Percentiles rank a stretch among this genome's conserved stretches.
phyloP scores from a whole-genome alignment of 73 alveolate species.

The Tetrahymena thermophila region DNA sequence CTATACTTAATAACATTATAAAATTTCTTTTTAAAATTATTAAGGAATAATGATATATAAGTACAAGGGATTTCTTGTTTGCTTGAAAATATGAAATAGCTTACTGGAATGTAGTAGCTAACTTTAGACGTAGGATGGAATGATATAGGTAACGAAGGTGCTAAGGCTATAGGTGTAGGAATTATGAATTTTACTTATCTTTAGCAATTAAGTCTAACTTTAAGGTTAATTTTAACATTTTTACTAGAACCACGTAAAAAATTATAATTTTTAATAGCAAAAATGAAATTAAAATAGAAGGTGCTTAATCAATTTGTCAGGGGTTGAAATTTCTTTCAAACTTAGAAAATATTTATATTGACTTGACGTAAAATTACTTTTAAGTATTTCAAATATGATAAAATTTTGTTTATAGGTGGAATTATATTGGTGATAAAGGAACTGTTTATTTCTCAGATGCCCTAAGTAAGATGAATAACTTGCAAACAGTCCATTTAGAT shows the following conservation, averaged over 20 bases:
- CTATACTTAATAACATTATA: not conserved
- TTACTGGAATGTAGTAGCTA: not conserved
- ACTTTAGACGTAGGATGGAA: not conserved
- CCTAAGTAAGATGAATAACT: not conserved
- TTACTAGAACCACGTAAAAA: not conserved
- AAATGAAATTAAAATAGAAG: not conserved
- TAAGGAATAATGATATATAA: not conserved
- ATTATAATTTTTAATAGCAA: not conserved
- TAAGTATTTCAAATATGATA: not conserved
- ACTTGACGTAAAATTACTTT: not conserved
- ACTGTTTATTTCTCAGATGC: not conserved
- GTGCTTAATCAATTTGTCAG: not conserved
- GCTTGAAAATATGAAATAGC: not conserved
- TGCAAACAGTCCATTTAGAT: not conserved
- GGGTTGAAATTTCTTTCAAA: not conserved
- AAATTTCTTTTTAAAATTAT: not conserved
- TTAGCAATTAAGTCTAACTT: not conserved
- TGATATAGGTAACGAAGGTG: not conserved
- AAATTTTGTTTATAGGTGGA: not conserved
- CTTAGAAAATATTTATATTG: not conserved
- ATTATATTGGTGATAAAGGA: not conserved
- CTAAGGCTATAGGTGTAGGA: not conserved
- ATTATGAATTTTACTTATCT: not conserved
- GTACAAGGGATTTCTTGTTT: not conserved
- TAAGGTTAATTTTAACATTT: not conserved